Evolutionary conservation across 257 asterid genomes (phyloP).

Genomic region (Solanum gracilifrons): DNA sequence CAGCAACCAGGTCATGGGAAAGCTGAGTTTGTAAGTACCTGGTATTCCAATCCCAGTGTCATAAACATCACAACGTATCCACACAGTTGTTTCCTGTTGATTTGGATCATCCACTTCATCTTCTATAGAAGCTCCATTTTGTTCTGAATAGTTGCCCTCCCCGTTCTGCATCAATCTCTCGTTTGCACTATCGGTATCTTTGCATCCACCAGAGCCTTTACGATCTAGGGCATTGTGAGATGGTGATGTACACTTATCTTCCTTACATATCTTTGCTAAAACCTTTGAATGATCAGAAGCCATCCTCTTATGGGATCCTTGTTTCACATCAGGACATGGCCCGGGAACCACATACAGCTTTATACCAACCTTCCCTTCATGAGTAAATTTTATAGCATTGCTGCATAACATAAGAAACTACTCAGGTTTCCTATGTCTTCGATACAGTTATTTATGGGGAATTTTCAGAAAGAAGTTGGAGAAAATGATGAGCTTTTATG

Average conservation of each 20-base stretch:
- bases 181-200: conserved; percentile 1
- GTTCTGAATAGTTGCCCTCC: conserved; percentile 8
- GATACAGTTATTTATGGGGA: background rate
- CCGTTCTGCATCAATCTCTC: conserved; percentile 6
- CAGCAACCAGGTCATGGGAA: background rate
- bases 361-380: conserved; percentile 82
- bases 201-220: background rate
- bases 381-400: conserved; percentile 88
- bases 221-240: conserved; percentile 1
- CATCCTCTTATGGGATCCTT: conserved; percentile 13
- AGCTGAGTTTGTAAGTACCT: conserved; percentile 25
- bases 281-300: conserved; percentile 8
- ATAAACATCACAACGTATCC: conserved; percentile 80
- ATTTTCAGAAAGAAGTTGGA: background rate
- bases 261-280: conserved; percentile 12
- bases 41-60: conserved; percentile 95
- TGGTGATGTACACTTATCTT: conserved; percentile 14
- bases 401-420: conserved; percentile 21
- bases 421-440: background rate
- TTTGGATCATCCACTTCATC: conserved; percentile 16
- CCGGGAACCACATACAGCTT: conserved; percentile 54
- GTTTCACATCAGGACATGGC: conserved; percentile 20
- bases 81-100: conserved; percentile 44
- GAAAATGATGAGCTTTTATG: background rate
- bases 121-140: conserved; percentile 15